Evolutionary conservation across 179 eudicot genomes (phyloP), one percentile per base, ranked within the genome.

Genomic region (Spergularia azorica): DNA sequence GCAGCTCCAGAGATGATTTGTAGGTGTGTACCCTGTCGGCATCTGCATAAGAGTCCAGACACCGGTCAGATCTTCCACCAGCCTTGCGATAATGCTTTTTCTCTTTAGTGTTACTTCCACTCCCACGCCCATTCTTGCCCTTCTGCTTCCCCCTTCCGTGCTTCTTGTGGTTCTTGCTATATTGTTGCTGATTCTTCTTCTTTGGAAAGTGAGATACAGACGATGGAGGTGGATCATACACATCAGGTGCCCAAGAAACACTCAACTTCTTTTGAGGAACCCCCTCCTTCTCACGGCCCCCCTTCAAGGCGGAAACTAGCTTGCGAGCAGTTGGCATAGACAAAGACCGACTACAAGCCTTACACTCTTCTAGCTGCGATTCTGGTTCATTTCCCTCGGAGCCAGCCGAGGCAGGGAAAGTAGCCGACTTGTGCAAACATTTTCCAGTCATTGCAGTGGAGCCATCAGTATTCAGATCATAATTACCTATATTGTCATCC

Each of bases 231-330:
- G 98, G 98, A 76, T 94, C 98, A 55, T 90, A 92, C 55, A 94
- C 98, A 43, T 94, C 98, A 50, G 98, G 94, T n/a, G 98, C 92
- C 98, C 98, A 94, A n/a, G 91, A 84, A 54, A 94, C 95, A 6
- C 86, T 82, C 70, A 86, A 83, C 79, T 84, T 88, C 87, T 76
- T 85, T 2, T 75, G 81, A 56, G 88, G 83, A 13, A 54, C 69
- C n/a, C 91, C 94, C 70, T 76, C 87, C 83, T 85, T 90, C 83
- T 92, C 97, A 50, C 97, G 97, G 82, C 87, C 85, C 60, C 98
- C 98, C 83, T 92, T 94, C 85, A 94, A 26, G 58, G 98, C 98
- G 75, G 98, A 87, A 63, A 94, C 86, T 36, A 86, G 87, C 89
- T 94, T 94, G 78, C 63, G 61, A 56, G 81, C 56, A 43, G 67